Percentiles rank a stretch among this genome's conserved stretches.
These are phyloP conservation scores for Lunasporangiospora selenospora DNA, from an alignment of 192 early-diverging fungal genomes.

Conservation along the genomic window DNA sequence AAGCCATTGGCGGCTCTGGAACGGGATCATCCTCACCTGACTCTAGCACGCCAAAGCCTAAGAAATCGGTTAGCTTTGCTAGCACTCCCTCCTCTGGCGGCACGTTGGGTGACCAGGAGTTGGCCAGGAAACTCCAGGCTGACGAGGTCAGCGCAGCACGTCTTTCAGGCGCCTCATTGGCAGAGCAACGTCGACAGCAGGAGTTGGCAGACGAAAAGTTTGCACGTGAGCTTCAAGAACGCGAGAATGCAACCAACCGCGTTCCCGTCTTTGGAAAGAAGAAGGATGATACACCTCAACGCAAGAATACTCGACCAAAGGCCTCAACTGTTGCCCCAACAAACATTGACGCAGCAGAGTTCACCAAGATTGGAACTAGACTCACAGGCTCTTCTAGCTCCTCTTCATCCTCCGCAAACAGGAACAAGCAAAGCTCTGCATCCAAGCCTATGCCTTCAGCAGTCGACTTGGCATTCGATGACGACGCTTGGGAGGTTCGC, in stretches of 20 bases:
- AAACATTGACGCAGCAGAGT: constrained; percentile 55
- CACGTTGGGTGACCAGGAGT: constrained; percentile 29
- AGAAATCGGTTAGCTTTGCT: constrained; percentile 51
- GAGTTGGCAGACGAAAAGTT: constrained; percentile 76
- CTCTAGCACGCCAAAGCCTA: constrained; percentile 41
- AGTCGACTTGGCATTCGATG: constrained; percentile 53
- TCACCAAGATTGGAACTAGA: constrained; percentile 50
- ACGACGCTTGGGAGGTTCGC: constrained; percentile 62
- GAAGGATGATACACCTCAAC: constrained; percentile 33
- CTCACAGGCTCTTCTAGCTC: constrained; percentile 17
- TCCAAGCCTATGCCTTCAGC: constrained; percentile 27
- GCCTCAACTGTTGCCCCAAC: constrained; percentile 55
- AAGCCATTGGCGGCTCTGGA: constrained; percentile 50
- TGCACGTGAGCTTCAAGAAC: constrained; percentile 83
- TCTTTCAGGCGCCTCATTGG: constrained; percentile 22
- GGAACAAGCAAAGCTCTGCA: constrained; percentile 42
- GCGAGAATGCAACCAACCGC: constrained; percentile 55
- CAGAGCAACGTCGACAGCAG: constrained; percentile 56
- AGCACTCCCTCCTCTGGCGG: constrained; percentile 34
- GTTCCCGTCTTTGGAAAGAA: constrained; percentile 42
- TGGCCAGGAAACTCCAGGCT: constrained; percentile 44
- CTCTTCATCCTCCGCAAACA: constrained; percentile 18
- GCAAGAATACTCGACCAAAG: constrained; percentile 58
- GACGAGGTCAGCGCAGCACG: constrained; percentile 32
- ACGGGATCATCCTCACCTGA: constrained; percentile 57